Conservation (phyloP, 2,329 filamentous ascomycete species). For the Emmonsiellopsis sp. region DNA sequence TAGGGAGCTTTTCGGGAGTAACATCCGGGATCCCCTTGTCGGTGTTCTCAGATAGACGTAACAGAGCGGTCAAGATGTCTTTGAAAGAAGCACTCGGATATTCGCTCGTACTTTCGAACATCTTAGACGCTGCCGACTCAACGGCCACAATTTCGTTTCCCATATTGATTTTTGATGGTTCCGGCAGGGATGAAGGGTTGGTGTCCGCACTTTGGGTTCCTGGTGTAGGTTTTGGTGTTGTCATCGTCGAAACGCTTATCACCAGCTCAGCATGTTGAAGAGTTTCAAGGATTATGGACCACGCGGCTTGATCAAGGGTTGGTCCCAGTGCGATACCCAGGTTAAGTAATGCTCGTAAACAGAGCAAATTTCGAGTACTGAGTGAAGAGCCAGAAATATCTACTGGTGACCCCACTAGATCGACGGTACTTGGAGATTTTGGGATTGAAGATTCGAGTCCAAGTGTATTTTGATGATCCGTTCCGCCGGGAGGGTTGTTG, state of each 20-base stretch:
- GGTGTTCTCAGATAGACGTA: conserved; percentile 51
- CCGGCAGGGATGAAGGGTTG: conserved; percentile 22
- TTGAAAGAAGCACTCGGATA: conserved; percentile 78
- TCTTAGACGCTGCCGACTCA: conserved; percentile 71
- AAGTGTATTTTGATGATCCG: conserved; percentile 17
- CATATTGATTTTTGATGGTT: conserved; percentile 55
- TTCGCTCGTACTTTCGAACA: conserved; percentile 86
- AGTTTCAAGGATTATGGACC: conserved; percentile 86
- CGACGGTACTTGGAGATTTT: conserved; percentile 19
- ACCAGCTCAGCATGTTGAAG: conserved; percentile 89
- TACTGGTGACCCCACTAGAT: conserved; percentile 17
- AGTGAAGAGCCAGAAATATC: conserved; percentile 48
- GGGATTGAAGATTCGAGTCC: conserved; percentile 19
- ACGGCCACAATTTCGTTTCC: conserved; percentile 77
- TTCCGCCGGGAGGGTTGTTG: conserved; percentile 13
- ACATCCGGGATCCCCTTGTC: conserved; percentile 40
- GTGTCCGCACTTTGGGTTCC: conserved; percentile 21
- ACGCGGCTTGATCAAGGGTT: conserved; percentile 66
- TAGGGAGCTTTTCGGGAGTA: conserved; percentile 48
- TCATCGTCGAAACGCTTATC: conserved; percentile 41
- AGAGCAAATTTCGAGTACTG: conserved; percentile 83
- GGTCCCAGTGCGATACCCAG: conserved; percentile 89
- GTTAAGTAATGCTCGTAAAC: conserved; percentile 84
- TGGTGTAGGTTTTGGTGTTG: conserved; percentile 19
- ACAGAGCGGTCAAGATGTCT: conserved; percentile 66